These are phyloP conservation scores for Nicotiana otophora DNA, from an alignment of 257 asterid species.

Conservation along the genomic window DNA sequence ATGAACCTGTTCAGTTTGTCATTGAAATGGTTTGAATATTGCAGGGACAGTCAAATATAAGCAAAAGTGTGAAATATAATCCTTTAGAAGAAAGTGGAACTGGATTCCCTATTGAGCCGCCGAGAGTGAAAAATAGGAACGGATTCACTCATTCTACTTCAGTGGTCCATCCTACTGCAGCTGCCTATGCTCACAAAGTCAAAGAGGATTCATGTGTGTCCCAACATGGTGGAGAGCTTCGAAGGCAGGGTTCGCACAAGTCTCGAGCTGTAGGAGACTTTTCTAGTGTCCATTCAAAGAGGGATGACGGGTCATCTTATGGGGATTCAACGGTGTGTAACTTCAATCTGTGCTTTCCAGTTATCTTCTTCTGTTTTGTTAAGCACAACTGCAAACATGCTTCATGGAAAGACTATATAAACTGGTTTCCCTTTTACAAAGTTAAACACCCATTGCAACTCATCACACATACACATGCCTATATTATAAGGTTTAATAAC, in stretches of 20 bases:
- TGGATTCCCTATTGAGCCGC: conserved; percentile 60
- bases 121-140: conserved; percentile 34
- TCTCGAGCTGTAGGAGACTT: conserved; percentile 11
- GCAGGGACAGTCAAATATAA: conserved; percentile 33
- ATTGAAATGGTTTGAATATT: background rate
- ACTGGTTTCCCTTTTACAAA: background rate
- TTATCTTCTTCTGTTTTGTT: background rate
- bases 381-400: background rate
- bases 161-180: conserved; percentile 60
- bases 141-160: conserved; percentile 52
- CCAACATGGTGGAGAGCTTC: conserved; percentile 15
- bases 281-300: conserved; percentile 17
- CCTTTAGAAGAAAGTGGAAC: conserved; percentile 48
- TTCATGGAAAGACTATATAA: background rate
- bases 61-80: conserved; percentile 41
- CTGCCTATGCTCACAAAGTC: conserved; percentile 30
- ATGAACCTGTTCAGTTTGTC: background rate
- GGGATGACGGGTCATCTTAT: conserved; percentile 11
- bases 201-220: conserved; percentile 31
- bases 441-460: background rate
- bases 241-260: conserved; percentile 25
- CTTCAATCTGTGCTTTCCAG: background rate
- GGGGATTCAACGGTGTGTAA: conserved; percentile 20
- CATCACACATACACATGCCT: background rate
- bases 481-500: background rate